Conservation (phyloP, 2,329 filamentous ascomycete species). For the Nakataea oryzae region DNA sequence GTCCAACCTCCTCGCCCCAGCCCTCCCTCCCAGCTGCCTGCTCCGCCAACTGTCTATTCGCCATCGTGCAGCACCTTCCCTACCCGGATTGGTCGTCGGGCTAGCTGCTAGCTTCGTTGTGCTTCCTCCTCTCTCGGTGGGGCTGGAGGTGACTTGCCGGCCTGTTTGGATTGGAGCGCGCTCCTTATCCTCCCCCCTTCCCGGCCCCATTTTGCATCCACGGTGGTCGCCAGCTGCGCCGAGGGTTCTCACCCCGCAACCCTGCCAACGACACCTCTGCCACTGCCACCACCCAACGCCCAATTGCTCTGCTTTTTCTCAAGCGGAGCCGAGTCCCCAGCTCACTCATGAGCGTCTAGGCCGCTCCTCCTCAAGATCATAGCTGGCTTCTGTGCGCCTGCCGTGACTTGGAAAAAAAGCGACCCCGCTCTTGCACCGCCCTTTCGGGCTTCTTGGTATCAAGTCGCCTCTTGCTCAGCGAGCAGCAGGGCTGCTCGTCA, state of each 20-base stretch:
- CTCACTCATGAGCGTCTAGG: background rate
- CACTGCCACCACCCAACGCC: background rate
- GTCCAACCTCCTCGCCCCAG: no score
- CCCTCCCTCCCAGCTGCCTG: background rate
- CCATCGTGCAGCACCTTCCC: background rate
- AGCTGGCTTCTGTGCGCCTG: background rate
- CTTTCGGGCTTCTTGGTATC: background rate
- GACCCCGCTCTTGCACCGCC: background rate
- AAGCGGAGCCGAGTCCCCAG: background rate
- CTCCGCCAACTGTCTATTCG: background rate
- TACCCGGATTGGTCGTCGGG: background rate
- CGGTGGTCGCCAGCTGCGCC: conserved; percentile 5
- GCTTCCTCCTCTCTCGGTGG: background rate
- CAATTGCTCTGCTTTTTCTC: background rate
- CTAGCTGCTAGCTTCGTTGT: background rate
- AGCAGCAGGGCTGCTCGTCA: background rate
- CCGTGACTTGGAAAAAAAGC: background rate
- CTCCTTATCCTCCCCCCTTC: conserved; percentile 3
- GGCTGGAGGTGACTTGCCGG: background rate
- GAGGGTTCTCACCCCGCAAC: conserved; percentile 3
- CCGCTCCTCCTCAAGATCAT: background rate
- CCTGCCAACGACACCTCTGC: background rate
- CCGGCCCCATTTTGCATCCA: conserved; percentile 7
- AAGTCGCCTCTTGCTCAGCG: background rate
- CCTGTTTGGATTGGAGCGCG: background rate